These are phyloP conservation scores for Sclerotinia glacialis DNA, from an alignment of 2,329 filamentous ascomycete species.

Conservation along the genomic window DNA sequence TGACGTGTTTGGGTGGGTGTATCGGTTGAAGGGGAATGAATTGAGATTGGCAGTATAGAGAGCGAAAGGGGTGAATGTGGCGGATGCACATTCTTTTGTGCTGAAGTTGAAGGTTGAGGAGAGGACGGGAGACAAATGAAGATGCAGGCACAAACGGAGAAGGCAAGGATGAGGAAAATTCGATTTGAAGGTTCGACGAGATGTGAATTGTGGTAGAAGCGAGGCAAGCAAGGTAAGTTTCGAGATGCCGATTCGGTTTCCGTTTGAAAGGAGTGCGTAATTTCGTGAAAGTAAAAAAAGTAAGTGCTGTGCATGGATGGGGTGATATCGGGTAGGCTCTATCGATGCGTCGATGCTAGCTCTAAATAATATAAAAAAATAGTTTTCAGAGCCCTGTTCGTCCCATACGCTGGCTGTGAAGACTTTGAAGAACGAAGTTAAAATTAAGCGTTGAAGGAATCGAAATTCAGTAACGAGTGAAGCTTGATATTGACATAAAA, in stretches of 20 bases:
- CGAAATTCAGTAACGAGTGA: neutral
- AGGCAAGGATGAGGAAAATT: neutral
- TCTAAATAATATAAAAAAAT: slow-evolving; percentile 43
- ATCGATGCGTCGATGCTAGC: too few species aligned
- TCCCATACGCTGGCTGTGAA: neutral
- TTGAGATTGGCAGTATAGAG: neutral
- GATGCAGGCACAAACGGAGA: neutral
- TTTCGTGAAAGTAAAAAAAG: neutral
- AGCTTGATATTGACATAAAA: neutral
- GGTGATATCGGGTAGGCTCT: too few species aligned
- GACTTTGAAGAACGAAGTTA: neutral
- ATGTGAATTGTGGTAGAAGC: neutral
- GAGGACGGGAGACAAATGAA: neutral
- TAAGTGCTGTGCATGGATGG: too few species aligned
- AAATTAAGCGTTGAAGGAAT: neutral
- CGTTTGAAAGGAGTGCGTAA: slow-evolving; percentile 43
- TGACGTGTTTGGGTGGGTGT: neutral
- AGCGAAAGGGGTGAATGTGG: neutral
- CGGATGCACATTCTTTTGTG: slow-evolving; percentile 11
- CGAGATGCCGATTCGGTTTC: slow-evolving; percentile 23
- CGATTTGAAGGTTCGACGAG: neutral
- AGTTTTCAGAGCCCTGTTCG: too few species aligned
- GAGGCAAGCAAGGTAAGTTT: neutral
- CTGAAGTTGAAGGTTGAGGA: too few species aligned
- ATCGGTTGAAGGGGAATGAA: neutral